phyloP scores from a whole-genome alignment of 2,329 filamentous ascomycete species.

The Zymoseptoria pseudotritici region DNA sequence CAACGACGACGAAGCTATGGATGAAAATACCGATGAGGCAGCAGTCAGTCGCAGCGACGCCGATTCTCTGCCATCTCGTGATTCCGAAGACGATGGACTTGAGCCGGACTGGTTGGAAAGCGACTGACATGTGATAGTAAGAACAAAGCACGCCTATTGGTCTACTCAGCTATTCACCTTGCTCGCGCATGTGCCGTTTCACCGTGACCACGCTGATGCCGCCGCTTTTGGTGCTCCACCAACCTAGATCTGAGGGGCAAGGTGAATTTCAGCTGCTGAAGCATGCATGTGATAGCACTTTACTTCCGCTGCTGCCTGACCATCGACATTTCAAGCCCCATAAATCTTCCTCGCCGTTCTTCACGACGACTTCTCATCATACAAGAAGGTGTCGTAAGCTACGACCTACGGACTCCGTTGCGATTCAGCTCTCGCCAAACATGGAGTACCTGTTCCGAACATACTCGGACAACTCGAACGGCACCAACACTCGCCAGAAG shows the following conservation, averaged over 20 bases:
- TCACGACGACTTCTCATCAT: too few relatives aligned
- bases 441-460: too few relatives aligned
- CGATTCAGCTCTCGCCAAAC: too few relatives aligned
- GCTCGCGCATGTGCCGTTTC: neutral
- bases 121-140: slow-evolving; percentile 12
- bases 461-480: too few relatives aligned
- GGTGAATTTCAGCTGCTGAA: neutral
- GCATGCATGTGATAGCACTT: neutral
- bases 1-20: neutral
- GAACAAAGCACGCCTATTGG: neutral
- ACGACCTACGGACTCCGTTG: too few relatives aligned
- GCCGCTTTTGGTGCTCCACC: neutral
- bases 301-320: too few relatives aligned
- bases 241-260: neutral
- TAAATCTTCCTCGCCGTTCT: too few relatives aligned
- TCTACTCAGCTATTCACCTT: neutral
- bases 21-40: slow-evolving; percentile 3
- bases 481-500: too few relatives aligned
- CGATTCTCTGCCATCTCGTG: slow-evolving; percentile 51
- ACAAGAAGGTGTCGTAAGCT: too few relatives aligned
- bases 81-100: slow-evolving; percentile 58
- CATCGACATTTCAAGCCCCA: too few relatives aligned
- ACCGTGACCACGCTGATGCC: neutral
- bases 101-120: slow-evolving; percentile 56
- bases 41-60: slow-evolving; percentile 33